These are phyloP conservation scores for Hanseniaspora clermontiae DNA, from an alignment of 805 yeast species.

Conservation along the genomic window DNA sequence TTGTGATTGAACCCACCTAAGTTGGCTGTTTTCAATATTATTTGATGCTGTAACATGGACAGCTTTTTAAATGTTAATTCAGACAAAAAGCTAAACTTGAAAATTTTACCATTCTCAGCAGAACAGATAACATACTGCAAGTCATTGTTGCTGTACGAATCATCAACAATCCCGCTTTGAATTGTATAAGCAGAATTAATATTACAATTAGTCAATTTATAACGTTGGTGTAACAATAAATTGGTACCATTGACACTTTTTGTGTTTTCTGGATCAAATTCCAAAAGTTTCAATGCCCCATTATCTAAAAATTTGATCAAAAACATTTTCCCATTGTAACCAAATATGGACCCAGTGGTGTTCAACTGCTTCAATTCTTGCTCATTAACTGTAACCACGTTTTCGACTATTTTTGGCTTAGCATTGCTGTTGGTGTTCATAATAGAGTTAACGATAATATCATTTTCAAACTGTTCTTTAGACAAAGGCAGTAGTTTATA, in stretches of 20 bases:
- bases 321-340: constrained; percentile 64
- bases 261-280: constrained; percentile 41
- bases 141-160: constrained; percentile 5
- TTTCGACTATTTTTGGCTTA: constrained; percentile 13
- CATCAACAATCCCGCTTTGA: background rate
- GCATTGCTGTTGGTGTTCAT: background rate
- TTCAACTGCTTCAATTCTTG: constrained; percentile 54
- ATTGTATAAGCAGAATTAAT: constrained; percentile 3
- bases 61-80: constrained; percentile 70
- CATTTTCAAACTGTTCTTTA: constrained; percentile 52
- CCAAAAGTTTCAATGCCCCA: constrained; percentile 36
- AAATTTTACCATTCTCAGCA: constrained; percentile 67
- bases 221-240: constrained; percentile 17
- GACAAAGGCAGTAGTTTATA: constrained; percentile 70
- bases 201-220: background rate
- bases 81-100: constrained; percentile 56
- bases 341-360: constrained; percentile 78
- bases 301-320: constrained; percentile 58
- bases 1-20: constrained; percentile 72
- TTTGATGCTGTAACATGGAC: constrained; percentile 76
- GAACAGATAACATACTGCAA: constrained; percentile 39
- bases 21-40: constrained; percentile 63
- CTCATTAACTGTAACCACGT: constrained; percentile 59
- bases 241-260: constrained; percentile 21
- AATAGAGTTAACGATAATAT: constrained; percentile 42